Base-by-base conservation (phyloP, 306 rosid species). In the Senna siamea region DNA sequence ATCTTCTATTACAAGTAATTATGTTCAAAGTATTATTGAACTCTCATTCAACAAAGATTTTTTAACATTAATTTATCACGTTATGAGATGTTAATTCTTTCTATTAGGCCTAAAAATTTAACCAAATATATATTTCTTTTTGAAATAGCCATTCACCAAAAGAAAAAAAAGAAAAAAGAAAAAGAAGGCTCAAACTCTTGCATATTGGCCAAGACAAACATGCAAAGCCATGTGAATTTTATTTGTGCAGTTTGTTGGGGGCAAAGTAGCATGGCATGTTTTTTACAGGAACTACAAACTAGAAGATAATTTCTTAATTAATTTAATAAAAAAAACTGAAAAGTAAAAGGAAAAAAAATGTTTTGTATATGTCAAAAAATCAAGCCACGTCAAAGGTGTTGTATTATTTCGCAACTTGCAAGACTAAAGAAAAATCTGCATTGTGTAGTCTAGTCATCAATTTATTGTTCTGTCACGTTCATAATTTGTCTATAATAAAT, bases 121-220 rank as follows among this genome's bases (percentile, higher is more conserved):
- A n/a, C n/a, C n/a, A n/a, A n/a, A n/a, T n/a, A n/a, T n/a, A n/a
- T n/a, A n/a, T n/a, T n/a, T n/a, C n/a, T n/a, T n/a, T n/a, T n/a
- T n/a, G n/a, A n/a, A n/a, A n/a, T n/a, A n/a, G n/a, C n/a, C n/a
- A n/a, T n/a, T n/a, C n/a, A n/a, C n/a, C n/a, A n/a, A n/a, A n/a
- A n/a, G n/a, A n/a, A n/a, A n/a, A n/a, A n/a, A n/a, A n/a, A n/a
- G n/a, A n/a, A n/a, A n/a, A n/a, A n/a, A n/a, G n/a, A n/a, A n/a
- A n/a, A n/a, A n/a, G n/a, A n/a, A n/a, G n/a, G n/a, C n/a, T n/a
- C n/a, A n/a, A n/a, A n/a, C n/a, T n/a, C n/a, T n/a, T n/a, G n/a
- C n/a, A 26, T 26, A 56, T 47, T 72, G 58, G 82, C 46, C 74
- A 66, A 46, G 56, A 72, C 82, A 65, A 72, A 40, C 35, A 72